Base-by-base conservation (phyloP, 495 filamentous ascomycete genomes). In the Penicillium robsamsonii region DNA sequence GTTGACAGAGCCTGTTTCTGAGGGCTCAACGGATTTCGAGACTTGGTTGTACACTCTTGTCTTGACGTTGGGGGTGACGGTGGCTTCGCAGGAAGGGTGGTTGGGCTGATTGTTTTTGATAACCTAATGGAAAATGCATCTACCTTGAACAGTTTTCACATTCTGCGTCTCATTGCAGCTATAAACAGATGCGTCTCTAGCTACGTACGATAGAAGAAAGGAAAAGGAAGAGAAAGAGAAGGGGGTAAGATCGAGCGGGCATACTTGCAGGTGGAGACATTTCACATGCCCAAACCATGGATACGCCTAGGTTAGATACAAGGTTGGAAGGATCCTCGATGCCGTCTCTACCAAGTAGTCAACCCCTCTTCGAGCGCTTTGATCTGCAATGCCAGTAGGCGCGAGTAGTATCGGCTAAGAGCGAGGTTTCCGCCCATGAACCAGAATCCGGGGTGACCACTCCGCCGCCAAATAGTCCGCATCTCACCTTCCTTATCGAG, bases 381-480 rank as follows among this genome's bases (percentile, higher is more conserved):
- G 42, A 92, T 87, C 77, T 92, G 88, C 69, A 95, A 64, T 22
- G 88, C 91, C 68, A 93, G 60, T 40, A 89, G 50, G 43, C 81
- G 79, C 12, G 87, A 91, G 54, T 79, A 90, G 59, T 87, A 91
- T 57, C 91, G 79, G 49, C 84, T 86, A 53, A 92, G 62, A 13
- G 87, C 87, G 24, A 94, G 67, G 70, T 90, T 93, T 0, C 91
- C 91, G 0, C 89, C 91, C 74, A 91, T 88, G 66, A 89, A 87
- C 89, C 89, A 96, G 52, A 93, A 84, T 0, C 88, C 87, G 0
- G 85, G 85, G 61, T 92, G 88, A 0, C 88, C 88, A 17, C 77
- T 87, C 42, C 65, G 74, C 5, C 81, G 77, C 89, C 89, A 96
- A 61, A 95, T 89, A 3, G 75, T 79, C 10, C 77, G 79, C 64